These are phyloP conservation scores for Macrocybe gigantea DNA, from an alignment of 768 basidiomycete genomes.

Conservation along the genomic window DNA sequence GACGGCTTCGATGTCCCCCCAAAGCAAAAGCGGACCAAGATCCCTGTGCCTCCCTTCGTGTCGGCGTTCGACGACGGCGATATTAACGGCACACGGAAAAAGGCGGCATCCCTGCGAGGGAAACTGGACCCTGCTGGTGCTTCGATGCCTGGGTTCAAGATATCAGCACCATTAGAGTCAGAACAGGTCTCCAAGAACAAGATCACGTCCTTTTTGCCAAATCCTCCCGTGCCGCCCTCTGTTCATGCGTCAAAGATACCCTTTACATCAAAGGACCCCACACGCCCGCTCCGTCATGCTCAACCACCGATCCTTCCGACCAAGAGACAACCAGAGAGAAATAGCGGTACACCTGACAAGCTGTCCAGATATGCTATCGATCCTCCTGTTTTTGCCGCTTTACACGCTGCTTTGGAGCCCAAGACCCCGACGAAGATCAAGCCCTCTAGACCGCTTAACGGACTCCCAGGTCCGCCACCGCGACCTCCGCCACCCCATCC, in stretches of 20 bases:
- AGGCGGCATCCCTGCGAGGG: constrained; percentile 3
- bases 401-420: constrained; percentile 4
- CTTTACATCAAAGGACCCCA: too few species aligned
- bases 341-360: too few species aligned
- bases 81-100: neutral
- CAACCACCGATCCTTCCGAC: too few species aligned
- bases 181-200: too few species aligned
- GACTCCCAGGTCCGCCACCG: constrained; percentile 6
- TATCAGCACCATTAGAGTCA: too few species aligned
- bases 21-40: neutral
- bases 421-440: constrained; percentile 3
- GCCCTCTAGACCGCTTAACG: neutral
- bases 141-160: neutral
- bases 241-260: too few species aligned
- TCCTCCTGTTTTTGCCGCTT: constrained; percentile 1
- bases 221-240: too few species aligned
- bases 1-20: constrained; percentile 12
- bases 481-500: constrained; percentile 11
- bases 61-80: constrained; percentile 9
- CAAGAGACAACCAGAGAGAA: too few species aligned
- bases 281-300: too few species aligned
- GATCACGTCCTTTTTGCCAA: too few species aligned
- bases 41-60: constrained; percentile 9
- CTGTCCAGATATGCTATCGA: neutral
- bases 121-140: neutral